Base-by-base conservation (phyloP, 345 rosid genomes). In the Corymbia maculata region DNA sequence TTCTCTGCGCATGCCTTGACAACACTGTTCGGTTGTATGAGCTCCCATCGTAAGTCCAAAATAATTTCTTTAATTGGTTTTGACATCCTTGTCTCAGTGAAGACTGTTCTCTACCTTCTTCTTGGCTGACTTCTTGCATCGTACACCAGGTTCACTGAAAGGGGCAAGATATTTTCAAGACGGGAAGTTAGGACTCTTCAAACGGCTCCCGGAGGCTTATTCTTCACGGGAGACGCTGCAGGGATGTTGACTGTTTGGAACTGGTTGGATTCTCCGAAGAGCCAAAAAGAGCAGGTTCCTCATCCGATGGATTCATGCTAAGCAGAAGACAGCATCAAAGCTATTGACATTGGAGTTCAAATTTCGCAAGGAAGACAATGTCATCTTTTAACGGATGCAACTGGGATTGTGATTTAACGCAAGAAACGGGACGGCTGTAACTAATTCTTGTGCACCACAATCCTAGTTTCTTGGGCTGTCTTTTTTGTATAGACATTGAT, bases 191-290 rank as follows among this genome's bases (percentile, higher is more conserved):
- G 91, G 66, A 86, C 89, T 45, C 70, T 95, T 64, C 84, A 91
- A 36, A 52, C 84, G 2, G 95, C 94, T 90, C 93, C 93, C 5
- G 90, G 79, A n/a, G 91, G 93, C n/a, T 87, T 93, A 9, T 90
- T 94, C 66, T 95, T 93, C 87, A 92, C 92, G 0, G 95, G 97
- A 22, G 97, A 95, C 86, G 93, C 89, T 44, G 88, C 88, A 47
- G 96, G 95, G 15, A 88, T 52, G 84, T 9, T 93, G 75, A 85
- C 57, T 11, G 93, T 93, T 21, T 93, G 94, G 94, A 90, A 91
- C 55, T 85, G 89, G 89, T n/a, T 64, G 75, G 75, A 64, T 64
- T 2, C 1, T 64, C 19, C 75, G 15, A n/a, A 64, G 75, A 64
- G 75, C 36, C 75, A 64, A 64, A 3, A 6, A 13, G 75, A 64